These are phyloP conservation scores for Penicillium herquei DNA, from an alignment of 495 filamentous ascomycete genomes.

Conservation along the genomic window DNA sequence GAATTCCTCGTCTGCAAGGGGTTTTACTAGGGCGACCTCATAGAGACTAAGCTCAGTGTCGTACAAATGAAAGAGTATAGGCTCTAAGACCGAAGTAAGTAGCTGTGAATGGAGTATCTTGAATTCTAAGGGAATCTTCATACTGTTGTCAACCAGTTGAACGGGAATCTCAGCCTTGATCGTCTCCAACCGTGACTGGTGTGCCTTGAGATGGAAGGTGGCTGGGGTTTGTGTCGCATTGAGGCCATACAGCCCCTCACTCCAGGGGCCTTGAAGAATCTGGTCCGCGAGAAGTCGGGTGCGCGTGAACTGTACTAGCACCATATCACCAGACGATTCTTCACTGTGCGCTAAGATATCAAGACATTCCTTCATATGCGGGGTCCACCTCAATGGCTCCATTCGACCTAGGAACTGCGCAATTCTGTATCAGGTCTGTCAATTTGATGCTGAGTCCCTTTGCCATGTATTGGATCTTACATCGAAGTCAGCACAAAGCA, in stretches of 20 bases:
- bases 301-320: constrained; percentile 4
- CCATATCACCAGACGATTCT: constrained; percentile 14
- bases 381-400: constrained; percentile 34
- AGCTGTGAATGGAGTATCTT: neutral
- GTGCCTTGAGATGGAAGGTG: neutral
- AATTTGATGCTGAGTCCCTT: constrained; percentile 1
- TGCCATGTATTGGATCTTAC: neutral
- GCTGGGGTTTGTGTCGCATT: neutral
- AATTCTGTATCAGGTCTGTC: neutral
- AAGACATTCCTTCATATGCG: constrained; percentile 37
- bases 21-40: neutral
- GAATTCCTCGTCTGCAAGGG: neutral
- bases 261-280: neutral
- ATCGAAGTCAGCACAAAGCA: neutral
- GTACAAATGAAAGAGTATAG: neutral
- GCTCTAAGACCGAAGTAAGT: neutral
- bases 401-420: constrained; percentile 6
- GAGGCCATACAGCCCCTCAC: neutral
- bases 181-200: neutral
- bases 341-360: constrained; percentile 16
- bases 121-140: neutral
- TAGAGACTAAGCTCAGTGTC: neutral
- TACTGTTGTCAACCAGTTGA: neutral
- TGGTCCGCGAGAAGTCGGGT: neutral
- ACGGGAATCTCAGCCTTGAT: neutral